These are phyloP conservation scores for Tinospora cordifolia DNA, from an alignment of 164 flowering plant species.

Conservation along the genomic window DNA sequence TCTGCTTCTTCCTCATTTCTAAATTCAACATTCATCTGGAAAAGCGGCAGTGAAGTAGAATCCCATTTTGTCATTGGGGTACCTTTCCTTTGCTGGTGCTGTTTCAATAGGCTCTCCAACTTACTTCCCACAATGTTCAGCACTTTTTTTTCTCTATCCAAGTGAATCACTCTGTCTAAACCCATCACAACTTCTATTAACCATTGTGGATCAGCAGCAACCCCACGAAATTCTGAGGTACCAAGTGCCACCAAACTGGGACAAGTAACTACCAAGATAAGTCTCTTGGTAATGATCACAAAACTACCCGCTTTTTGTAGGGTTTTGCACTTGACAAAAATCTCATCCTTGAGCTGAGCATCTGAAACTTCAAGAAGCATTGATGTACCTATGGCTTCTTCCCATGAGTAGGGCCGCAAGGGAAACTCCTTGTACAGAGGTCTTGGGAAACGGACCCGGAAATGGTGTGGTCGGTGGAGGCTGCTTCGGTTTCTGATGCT, in stretches of 20 bases:
- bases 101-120: conserved; percentile 39
- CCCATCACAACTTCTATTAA: conserved; percentile 49
- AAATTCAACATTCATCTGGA: conserved; percentile 58
- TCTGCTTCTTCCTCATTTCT: conserved; percentile 48
- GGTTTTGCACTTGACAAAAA: conserved; percentile 55
- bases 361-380: conserved; percentile 52
- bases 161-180: conserved; percentile 63
- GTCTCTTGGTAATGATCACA: conserved; percentile 52
- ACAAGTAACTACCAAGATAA: conserved; percentile 53
- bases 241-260: conserved; percentile 48
- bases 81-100: conserved; percentile 30
- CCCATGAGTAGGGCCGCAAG: conserved; percentile 82
- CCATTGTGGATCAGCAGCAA: conserved; percentile 70
- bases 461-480: conserved; percentile 39
- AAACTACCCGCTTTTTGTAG: conserved; percentile 64
- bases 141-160: conserved; percentile 40
- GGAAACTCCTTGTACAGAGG: conserved; percentile 60
- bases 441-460: conserved; percentile 75
- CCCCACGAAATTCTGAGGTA: conserved; percentile 57
- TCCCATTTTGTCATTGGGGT: conserved; percentile 33
- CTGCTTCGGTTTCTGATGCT: conserved; percentile 86
- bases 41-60: conserved; percentile 54
- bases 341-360: conserved; percentile 48
- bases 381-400: conserved; percentile 77
- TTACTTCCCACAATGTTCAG: conserved; percentile 75